phyloP scores from a whole-genome alignment of 2,329 filamentous ascomycete species.

The Teratosphaeria nubilosa region DNA sequence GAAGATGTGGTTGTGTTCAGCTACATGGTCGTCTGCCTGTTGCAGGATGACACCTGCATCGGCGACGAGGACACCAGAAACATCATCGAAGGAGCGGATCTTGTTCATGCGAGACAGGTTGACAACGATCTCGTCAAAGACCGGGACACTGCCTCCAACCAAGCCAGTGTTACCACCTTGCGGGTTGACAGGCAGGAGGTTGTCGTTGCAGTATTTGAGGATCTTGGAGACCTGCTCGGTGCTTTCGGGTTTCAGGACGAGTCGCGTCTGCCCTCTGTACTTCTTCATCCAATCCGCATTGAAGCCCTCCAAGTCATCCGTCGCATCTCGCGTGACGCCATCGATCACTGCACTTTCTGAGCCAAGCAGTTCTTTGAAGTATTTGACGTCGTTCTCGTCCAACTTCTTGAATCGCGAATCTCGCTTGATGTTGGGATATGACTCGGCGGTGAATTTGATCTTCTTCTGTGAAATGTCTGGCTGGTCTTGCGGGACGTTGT shows the following conservation, averaged over 20 bases:
- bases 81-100: constrained; percentile 84
- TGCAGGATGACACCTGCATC: constrained; percentile 91
- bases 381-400: constrained; percentile 66
- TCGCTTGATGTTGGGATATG: constrained; percentile 73
- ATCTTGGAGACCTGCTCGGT: constrained; percentile 86
- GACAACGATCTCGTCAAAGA: constrained; percentile 97
- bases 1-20: constrained; percentile 77
- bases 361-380: constrained; percentile 74
- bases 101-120: constrained; percentile 83
- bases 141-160: constrained; percentile 88
- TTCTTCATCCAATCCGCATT: constrained; percentile 99
- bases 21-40: constrained; percentile 74
- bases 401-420: constrained; percentile 65
- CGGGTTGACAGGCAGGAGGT: constrained; percentile 83
- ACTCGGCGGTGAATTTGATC: constrained; percentile 73
- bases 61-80: constrained; percentile 79
- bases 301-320: constrained; percentile 78
- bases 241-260: constrained; percentile 76
- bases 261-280: constrained; percentile 78
- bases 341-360: constrained; percentile 73
- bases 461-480: constrained; percentile 26
- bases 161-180: constrained; percentile 96
- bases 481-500: constrained; percentile 17
- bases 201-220: constrained; percentile 88
- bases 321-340: constrained; percentile 62